Base-by-base conservation (phyloP, 768 basidiomycete genomes). In the Cystoderma amianthinum region DNA sequence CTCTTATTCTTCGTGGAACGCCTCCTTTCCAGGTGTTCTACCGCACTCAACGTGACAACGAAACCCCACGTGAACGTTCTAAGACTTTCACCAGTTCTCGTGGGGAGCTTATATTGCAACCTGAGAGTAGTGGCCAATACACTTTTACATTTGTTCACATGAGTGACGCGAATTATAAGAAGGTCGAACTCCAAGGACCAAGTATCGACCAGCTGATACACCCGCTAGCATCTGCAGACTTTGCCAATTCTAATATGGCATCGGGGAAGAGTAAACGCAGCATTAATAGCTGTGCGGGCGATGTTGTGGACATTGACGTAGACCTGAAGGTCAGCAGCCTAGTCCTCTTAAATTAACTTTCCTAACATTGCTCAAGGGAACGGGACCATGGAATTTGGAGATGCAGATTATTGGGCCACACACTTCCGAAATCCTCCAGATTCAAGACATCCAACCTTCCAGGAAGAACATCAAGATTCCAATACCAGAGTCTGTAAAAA, bases 21-120 rank as follows among this genome's bases (percentile, higher is more conserved):
- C 83, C 93, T 19, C 94, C 94, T 4, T 97, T 96, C 75, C 72
- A 74, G 37, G 78, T 95, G 9, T 78, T 78, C 53, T 96, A 93
- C 59, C 76, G 71, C 10, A 74, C 77, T 43, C 82, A 87, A 53
- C 76, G 80, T 36, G 76, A 91, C 61, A 71, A 75, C 13, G 82
- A 86, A 50, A 58, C 76, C 3, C 64, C 80, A 15, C 72, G 69
- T 1, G 80, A 85, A 51, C 60, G 69, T 30, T 64, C 71, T 36
- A 72, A 82, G 56, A 72, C 72, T 2, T 84, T 87, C 52, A 56
- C 75, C 12, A 68, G 65, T n/a, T 80, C 85, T 5, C 75, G 88
- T 32, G 88, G 86, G 24, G 86, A 92, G 54, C 63, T 96, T 42
- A 82, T 80, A 5, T 62, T 95, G 12, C 85, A 91, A 56, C 94